Percentiles rank a stretch among this genome's conserved stretches.
Conservation (phyloP, 768 basidiomycete genomes). For the Leccinum disarticulatum region DNA sequence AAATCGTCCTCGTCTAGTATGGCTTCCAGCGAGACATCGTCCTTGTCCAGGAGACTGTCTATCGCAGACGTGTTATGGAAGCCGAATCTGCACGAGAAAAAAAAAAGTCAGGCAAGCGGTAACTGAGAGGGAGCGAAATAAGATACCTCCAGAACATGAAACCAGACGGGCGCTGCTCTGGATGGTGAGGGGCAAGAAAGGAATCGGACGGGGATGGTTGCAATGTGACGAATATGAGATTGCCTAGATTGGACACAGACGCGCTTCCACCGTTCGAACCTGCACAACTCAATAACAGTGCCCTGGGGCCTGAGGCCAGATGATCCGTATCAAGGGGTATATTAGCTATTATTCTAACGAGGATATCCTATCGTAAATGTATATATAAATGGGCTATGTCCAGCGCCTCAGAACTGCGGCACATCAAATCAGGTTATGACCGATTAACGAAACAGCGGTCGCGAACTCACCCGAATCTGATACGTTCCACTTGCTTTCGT, state of each 20-base stretch:
- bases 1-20: constrained; percentile 94
- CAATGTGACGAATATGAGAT: constrained; percentile 13
- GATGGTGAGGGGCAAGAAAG: constrained; percentile 6
- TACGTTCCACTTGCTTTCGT: constrained; percentile 93
- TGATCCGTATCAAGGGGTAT: constrained; percentile 18
- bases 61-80: constrained; percentile 88
- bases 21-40: constrained; percentile 85
- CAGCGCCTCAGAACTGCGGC: constrained; percentile 28
- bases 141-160: constrained; percentile 52
- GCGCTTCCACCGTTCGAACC: neutral
- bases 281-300: too few relatives aligned
- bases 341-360: constrained; percentile 26
- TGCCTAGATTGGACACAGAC: constrained; percentile 26
- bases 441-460: neutral
- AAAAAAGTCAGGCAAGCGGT: constrained; percentile 1
- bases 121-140: neutral
- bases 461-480: constrained; percentile 80
- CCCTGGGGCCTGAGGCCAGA: too few relatives aligned
- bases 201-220: constrained; percentile 21
- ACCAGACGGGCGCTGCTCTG: constrained; percentile 22
- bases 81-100: constrained; percentile 62
- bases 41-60: constrained; percentile 88
- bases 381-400: constrained; percentile 10
- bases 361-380: constrained; percentile 29
- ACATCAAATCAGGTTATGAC: constrained; percentile 3